Evolutionary conservation across 192 early-diverging fungal genomes (phyloP).

Genomic region (Obelidium mucronatum): DNA sequence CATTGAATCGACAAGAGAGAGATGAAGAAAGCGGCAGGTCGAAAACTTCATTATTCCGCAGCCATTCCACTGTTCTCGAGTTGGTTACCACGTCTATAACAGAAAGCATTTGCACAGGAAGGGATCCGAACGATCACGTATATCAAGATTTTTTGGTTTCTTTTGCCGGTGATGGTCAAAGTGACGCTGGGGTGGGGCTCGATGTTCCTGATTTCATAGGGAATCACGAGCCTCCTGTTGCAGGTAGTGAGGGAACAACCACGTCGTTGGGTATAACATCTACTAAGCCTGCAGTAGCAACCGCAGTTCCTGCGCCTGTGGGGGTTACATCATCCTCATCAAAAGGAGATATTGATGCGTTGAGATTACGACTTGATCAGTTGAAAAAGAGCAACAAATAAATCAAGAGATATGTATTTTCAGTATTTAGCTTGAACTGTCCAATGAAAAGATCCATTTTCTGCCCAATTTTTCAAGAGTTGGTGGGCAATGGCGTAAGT

Average conservation of each 20-base stretch:
- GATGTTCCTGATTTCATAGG: neutral
- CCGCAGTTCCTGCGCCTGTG: neutral
- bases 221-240: slow-evolving; percentile 8
- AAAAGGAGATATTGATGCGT: neutral
- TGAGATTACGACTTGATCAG: neutral
- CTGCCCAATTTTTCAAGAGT: slow-evolving; percentile 26
- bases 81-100: neutral
- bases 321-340: neutral
- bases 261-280: too few relatives aligned
- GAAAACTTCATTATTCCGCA: neutral
- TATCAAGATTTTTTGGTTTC: neutral
- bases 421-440: neutral
- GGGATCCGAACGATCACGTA: slow-evolving; percentile 31
- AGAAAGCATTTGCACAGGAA: neutral
- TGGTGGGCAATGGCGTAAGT: slow-evolving; percentile 30
- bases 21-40: neutral
- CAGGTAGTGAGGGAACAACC: too few relatives aligned
- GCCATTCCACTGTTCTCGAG: neutral
- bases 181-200: neutral
- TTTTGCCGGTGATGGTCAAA: neutral
- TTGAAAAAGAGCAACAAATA: slow-evolving; percentile 7
- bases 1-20: neutral
- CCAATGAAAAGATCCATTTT: slow-evolving; percentile 15
- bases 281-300: neutral
- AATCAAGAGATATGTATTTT: neutral